phyloP scores from a whole-genome alignment of 306 rosid genomes.

The Casuarina cunninghamiana region DNA sequence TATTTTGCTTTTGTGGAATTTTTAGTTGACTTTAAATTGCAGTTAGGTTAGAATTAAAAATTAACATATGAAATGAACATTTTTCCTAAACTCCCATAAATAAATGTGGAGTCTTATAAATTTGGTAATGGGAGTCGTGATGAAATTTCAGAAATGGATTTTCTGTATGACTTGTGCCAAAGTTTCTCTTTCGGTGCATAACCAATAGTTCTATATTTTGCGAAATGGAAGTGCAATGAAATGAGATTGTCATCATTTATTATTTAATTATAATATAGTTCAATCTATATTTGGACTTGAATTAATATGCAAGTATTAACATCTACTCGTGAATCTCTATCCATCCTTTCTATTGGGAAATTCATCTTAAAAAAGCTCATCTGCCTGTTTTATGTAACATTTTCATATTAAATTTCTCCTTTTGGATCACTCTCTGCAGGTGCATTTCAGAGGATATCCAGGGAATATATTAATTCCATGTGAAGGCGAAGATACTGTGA shows the following conservation, averaged over 20 bases:
- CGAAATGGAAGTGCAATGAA: background rate
- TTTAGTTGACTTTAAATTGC: background rate
- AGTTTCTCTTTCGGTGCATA: background rate
- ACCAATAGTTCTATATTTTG: background rate
- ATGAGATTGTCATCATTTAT: background rate
- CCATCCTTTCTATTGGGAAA: background rate
- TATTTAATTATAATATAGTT: background rate
- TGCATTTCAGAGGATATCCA: slow-evolving; percentile 93
- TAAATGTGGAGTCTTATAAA: background rate
- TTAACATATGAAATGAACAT: background rate
- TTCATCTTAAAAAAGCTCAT: background rate
- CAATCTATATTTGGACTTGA: background rate
- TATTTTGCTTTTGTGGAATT: background rate
- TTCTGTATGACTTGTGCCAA: background rate
- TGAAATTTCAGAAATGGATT: background rate
- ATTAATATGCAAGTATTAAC: background rate
- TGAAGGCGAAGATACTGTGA: slow-evolving; percentile 87
- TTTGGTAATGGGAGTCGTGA: background rate
- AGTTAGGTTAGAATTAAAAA: background rate
- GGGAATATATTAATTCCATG: slow-evolving; percentile 70
- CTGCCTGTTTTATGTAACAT: background rate
- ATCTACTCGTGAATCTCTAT: background rate
- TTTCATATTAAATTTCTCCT: slow-evolving; percentile 20
- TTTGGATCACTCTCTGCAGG: slow-evolving; percentile 47
- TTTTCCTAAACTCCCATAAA: background rate